Base-by-base conservation (phyloP, 2,329 filamentous ascomycete genomes). In the Monascus ruber region DNA sequence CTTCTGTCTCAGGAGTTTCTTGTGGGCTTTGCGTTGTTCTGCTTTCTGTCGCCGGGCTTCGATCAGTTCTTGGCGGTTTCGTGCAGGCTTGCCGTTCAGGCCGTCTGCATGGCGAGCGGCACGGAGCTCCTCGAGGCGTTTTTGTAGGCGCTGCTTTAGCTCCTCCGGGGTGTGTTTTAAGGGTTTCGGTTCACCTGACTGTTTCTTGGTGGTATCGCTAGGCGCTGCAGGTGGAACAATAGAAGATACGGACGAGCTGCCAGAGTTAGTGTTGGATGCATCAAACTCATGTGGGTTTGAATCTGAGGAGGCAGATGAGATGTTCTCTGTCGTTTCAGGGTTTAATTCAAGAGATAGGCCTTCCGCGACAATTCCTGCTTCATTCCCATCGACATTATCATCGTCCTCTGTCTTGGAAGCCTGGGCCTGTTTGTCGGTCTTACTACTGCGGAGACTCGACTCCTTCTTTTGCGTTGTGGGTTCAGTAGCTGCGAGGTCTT, bases 11-110 rank as follows among this genome's bases (percentile, higher is more conserved):
- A 87, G 68, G 54, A 89, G 84, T 63, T 94, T 91, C 69, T 94
- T 96, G 54, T 89, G 83, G 24, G 79, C 80, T 59, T 88, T 89
- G 45, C 86, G 79, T 60, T 87, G 79, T 43, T 85, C 82, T 59
- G 94, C 84, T 66, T 94, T 95, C 56, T 80, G 79, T 46, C 91
- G 78, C 33, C 91, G 78, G 34, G 85, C 77, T 63, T 96, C 91
- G 51, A 98, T 86, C 8, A 98, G 74, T 58, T 96, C 88, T 64
- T 94, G 83, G 44, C 91, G 78, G 44, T 85, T 94, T 47, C 83
- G 79, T 41, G 89, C 85, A 10, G 83, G 81, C 53, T 83, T 81
- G 43, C 86, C 86, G 51, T 93, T 80, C 1, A 80, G 73, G 5
- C 83, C 85, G 51, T 93, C 86, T 5, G 89, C 88, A 61, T 94